A percentile compares a stretch with the other conserved stretches of the same genome.
These are phyloP conservation scores for Pythium insidiosum DNA, from an alignment of 352 stramenopile genomes.

Conservation along the genomic window DNA sequence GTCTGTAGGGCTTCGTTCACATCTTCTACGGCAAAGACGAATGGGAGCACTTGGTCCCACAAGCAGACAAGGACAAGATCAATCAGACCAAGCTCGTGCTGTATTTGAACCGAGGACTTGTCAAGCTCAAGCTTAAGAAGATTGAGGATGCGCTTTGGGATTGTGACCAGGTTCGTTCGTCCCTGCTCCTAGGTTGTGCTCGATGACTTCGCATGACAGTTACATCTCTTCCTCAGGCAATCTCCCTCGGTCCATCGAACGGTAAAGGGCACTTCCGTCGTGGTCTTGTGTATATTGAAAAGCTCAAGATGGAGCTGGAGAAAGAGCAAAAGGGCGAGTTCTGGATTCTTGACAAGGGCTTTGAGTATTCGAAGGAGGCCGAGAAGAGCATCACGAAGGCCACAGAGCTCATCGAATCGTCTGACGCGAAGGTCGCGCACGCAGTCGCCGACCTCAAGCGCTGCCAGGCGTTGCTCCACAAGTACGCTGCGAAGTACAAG, in stretches of 20 bases:
- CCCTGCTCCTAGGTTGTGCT: too few species aligned
- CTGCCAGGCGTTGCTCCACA: conserved; percentile 39
- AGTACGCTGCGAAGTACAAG: conserved; percentile 69
- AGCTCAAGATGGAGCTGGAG: conserved; percentile 69
- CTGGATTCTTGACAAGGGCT: conserved; percentile 83
- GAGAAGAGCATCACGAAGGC: conserved; percentile 69
- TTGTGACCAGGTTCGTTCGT: conserved; percentile 63
- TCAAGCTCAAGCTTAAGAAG: conserved; percentile 80
- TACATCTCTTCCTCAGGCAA: conserved; percentile 52
- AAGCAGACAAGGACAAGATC: conserved; percentile 68
- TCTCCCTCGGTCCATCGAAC: conserved; percentile 45
- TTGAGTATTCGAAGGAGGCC: conserved; percentile 57
- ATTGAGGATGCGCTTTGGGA: conserved; percentile 82
- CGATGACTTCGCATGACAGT: too few species aligned
- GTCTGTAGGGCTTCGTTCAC: conserved; percentile 67
- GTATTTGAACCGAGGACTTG: conserved; percentile 77
- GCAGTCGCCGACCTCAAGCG: conserved; percentile 63
- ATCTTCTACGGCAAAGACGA: conserved; percentile 85
- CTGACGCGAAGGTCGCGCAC: conserved; percentile 45
- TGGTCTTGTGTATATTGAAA: conserved; percentile 71
- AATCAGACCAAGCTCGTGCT: conserved; percentile 49
- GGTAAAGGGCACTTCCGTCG: conserved; percentile 79
- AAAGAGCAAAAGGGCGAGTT: conserved; percentile 80
- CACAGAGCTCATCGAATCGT: conserved; percentile 27
- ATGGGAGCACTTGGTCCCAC: conserved; percentile 68